phyloP scores from a whole-genome alignment of 805 yeast species.

The Isabelozyma pseudorhagii region DNA sequence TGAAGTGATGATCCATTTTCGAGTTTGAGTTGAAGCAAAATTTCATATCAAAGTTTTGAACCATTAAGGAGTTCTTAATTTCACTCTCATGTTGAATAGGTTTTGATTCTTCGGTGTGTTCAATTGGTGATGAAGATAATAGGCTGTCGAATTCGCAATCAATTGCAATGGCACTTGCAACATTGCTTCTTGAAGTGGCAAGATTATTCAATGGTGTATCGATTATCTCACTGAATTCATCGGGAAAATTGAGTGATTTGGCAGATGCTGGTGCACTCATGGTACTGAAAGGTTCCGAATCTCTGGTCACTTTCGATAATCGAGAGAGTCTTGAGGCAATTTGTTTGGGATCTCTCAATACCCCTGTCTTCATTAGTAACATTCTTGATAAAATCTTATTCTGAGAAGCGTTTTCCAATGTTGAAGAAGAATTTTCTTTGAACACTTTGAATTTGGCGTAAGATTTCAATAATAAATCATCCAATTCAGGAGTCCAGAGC shows the following conservation, averaged over 20 bases:
- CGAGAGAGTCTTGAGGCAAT: conserved; percentile 30
- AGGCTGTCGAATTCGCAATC: conserved; percentile 29
- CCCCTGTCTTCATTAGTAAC: conserved; percentile 34
- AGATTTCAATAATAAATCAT: conserved; percentile 31
- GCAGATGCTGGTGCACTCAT: background rate
- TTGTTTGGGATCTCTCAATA: conserved; percentile 35
- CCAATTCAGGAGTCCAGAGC: conserved; percentile 33
- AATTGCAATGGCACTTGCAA: conserved; percentile 15
- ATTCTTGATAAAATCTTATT: conserved; percentile 40
- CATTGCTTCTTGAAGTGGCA: conserved; percentile 8
- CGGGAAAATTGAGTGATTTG: conserved; percentile 4
- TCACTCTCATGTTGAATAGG: background rate
- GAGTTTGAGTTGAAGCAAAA: conserved; percentile 2
- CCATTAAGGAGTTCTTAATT: background rate
- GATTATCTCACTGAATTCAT: conserved; percentile 23
- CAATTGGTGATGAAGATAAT: conserved; percentile 22
- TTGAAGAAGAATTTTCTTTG: conserved; percentile 18
- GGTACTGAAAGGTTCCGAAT: background rate
- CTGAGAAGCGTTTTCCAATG: conserved; percentile 33
- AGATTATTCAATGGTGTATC: conserved; percentile 26
- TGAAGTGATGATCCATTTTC: conserved; percentile 6
- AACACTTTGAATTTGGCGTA: conserved; percentile 32
- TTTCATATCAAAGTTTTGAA: conserved; percentile 3
- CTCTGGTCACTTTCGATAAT: conserved; percentile 18
- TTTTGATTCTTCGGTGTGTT: conserved; percentile 1